A percentile compares a stretch with the other conserved stretches of the same genome.
Conservation (phyloP, 345 rosid species). For the Arabis alpina region DNA sequence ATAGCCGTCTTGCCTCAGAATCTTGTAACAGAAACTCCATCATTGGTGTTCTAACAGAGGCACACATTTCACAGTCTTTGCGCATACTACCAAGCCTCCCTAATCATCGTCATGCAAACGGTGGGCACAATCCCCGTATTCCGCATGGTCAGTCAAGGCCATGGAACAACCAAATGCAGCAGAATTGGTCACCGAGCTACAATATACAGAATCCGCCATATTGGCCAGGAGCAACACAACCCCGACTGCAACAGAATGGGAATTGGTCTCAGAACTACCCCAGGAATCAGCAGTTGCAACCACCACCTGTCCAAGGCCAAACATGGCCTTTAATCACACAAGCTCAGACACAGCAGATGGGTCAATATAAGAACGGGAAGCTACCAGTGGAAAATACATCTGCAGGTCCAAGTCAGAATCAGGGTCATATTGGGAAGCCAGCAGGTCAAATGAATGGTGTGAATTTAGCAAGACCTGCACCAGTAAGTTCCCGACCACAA, state of each 20-base stretch:
- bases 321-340: constrained; percentile 22
- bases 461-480: constrained; percentile 28
- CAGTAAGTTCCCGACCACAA: not conserved
- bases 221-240: constrained; percentile 27
- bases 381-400: constrained; percentile 12
- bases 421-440: constrained; percentile 25
- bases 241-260: constrained; percentile 40
- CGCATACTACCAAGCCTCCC: constrained; percentile 40
- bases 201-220: constrained; percentile 31
- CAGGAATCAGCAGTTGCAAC: constrained; percentile 28
- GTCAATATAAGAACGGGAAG: constrained; percentile 26
- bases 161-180: constrained; percentile 41
- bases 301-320: constrained; percentile 33
- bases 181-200: constrained; percentile 31
- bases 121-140: constrained; percentile 23
- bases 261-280: constrained; percentile 37
- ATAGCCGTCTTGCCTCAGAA: constrained; percentile 42
- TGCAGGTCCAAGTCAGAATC: constrained; percentile 39
- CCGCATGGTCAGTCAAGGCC: constrained; percentile 34
- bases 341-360: constrained; percentile 38
- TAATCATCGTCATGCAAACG: constrained; percentile 21
- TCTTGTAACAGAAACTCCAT: constrained; percentile 41
- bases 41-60: constrained; percentile 48
- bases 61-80: constrained; percentile 39
- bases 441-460: constrained; percentile 21